These are phyloP conservation scores for Kokia cookei DNA, from an alignment of 441 rosid species.

Conservation along the genomic window DNA sequence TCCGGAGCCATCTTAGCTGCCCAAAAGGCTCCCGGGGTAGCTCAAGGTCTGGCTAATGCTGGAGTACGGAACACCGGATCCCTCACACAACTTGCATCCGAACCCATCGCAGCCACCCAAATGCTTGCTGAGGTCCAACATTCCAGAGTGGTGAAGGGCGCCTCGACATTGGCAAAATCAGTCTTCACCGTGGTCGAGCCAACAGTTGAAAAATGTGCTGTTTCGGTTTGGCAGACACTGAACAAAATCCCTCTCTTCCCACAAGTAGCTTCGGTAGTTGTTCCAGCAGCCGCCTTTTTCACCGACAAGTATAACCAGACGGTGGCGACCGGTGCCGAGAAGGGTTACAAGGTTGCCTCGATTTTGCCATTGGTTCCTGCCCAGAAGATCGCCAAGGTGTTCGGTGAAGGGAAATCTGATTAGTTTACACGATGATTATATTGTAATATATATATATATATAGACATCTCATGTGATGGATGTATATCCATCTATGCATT, in stretches of 20 bases:
- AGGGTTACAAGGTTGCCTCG: conserved; percentile 65
- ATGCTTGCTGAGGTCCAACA: conserved; percentile 66
- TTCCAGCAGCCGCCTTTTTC: conserved; percentile 79
- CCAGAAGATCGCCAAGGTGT: conserved; percentile 68
- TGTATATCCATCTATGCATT: background rate
- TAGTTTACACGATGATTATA: background rate
- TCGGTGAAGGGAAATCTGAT: conserved; percentile 29
- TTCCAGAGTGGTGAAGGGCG: conserved; percentile 52
- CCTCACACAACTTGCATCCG: conserved; percentile 59
- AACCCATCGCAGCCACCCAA: conserved; percentile 47
- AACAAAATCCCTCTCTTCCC: conserved; percentile 88
- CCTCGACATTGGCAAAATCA: conserved; percentile 54
- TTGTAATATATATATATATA: background rate
- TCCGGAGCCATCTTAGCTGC: conserved; percentile 58
- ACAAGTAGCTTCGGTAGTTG: conserved; percentile 58
- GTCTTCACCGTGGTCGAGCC: conserved; percentile 70
- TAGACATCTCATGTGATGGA: background rate
- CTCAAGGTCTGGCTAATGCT: conserved; percentile 50
- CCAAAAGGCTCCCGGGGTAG: conserved; percentile 63
- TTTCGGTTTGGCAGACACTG: conserved; percentile 74
- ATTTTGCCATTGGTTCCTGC: conserved; percentile 87
- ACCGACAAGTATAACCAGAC: conserved; percentile 79
- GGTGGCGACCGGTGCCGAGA: conserved; percentile 55
- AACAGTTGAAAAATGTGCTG: conserved; percentile 72
- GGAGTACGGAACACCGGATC: conserved; percentile 66